Conservation (phyloP, 148 eudicot genomes). For the Rhododendron griersonianum region DNA sequence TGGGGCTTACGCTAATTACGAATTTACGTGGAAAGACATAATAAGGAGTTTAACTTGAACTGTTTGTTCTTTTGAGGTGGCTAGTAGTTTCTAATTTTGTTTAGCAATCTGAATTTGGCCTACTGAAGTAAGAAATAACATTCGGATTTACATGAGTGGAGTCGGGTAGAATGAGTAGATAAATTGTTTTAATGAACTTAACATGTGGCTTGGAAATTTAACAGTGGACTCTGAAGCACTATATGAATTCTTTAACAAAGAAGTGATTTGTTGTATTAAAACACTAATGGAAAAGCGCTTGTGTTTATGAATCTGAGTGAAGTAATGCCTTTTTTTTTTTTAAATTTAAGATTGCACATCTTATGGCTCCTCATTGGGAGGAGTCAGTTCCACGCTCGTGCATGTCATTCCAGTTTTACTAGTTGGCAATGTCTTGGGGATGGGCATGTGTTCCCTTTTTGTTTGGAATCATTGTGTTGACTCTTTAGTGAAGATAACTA, state of each 20-base stretch:
- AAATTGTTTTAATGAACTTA: neutral
- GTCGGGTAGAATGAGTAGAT: neutral
- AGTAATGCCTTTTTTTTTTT: neutral
- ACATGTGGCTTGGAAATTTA: neutral
- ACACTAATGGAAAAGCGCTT: neutral
- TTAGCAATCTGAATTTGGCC: neutral
- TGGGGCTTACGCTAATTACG: neutral
- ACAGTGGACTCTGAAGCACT: neutral
- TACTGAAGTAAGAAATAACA: neutral
- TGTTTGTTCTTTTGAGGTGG: neutral
- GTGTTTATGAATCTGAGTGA: neutral
- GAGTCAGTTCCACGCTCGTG: neutral
- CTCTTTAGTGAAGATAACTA: neutral
- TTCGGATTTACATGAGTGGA: neutral
- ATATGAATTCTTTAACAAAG: neutral
- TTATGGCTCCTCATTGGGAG: neutral
- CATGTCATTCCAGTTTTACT: neutral
- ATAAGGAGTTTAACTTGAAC: neutral
- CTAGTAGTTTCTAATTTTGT: neutral
- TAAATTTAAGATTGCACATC: neutral
- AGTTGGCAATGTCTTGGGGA: neutral
- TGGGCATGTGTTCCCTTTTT: neutral
- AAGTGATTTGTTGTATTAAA: neutral
- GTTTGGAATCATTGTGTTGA: neutral
- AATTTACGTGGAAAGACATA: neutral